These are phyloP conservation scores for Leucocoprinus leucothites DNA, from an alignment of 768 basidiomycete species.

Conservation along the genomic window DNA sequence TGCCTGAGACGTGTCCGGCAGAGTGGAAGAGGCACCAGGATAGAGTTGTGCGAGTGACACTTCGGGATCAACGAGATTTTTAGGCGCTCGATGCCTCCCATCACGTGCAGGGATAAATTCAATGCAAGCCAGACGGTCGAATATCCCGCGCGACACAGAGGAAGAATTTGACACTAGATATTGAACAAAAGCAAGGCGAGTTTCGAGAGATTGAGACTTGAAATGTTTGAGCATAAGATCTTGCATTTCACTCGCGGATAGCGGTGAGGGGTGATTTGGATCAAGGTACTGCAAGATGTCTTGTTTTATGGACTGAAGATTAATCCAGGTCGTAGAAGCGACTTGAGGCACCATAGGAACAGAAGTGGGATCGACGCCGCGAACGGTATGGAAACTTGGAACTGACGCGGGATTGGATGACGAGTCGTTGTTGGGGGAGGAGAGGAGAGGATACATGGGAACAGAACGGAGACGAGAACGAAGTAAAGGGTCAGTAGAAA, in stretches of 20 bases:
- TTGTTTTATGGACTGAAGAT: neutral
- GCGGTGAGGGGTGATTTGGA: conserved; percentile 16
- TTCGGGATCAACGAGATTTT: conserved; percentile 27
- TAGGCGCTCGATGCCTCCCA: conserved; percentile 20
- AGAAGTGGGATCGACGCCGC: neutral
- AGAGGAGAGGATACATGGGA: conserved; percentile 27
- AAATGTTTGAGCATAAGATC: conserved; percentile 3
- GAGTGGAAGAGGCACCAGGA: conserved; percentile 10
- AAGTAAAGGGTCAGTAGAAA: conserved; percentile 8
- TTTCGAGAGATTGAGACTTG: conserved; percentile 8
- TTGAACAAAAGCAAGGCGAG: conserved; percentile 7
- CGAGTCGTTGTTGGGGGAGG: conserved; percentile 8
- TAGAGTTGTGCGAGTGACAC: conserved; percentile 29
- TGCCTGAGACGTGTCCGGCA: conserved; percentile 12
- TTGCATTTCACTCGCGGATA: conserved; percentile 10
- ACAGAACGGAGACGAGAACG: conserved; percentile 17
- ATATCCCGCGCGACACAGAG: conserved; percentile 23
- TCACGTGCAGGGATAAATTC: conserved; percentile 25
- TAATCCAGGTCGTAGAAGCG: neutral
- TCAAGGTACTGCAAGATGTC: conserved; percentile 16
- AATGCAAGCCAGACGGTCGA: conserved; percentile 20
- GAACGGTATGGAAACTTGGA: neutral
- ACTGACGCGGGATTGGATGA: neutral
- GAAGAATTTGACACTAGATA: conserved; percentile 18
- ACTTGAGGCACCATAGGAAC: conserved; percentile 3